Conservation (phyloP, 305 asterid genomes). For the Salvia sclarea region DNA sequence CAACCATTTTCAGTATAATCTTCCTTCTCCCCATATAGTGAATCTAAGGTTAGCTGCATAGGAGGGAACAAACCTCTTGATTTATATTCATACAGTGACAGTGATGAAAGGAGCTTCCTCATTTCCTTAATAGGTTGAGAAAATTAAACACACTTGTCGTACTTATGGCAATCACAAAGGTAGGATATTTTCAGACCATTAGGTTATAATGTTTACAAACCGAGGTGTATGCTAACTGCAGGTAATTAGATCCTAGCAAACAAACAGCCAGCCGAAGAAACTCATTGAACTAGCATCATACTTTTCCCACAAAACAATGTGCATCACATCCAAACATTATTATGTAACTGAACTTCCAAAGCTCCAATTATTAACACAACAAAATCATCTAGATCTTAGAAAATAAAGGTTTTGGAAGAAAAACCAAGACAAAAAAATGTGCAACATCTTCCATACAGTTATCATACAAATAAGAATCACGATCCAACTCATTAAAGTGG, state of each 20-base stretch:
- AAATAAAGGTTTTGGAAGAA: conserved; percentile 11
- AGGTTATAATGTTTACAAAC: not conserved
- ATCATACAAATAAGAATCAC: not conserved
- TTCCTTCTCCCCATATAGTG: not conserved
- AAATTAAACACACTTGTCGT: no score
- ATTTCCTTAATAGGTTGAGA: not conserved
- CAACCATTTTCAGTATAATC: not conserved
- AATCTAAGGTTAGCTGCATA: not conserved
- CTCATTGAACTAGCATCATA: not conserved
- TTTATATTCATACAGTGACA: not conserved
- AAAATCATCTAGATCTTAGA: not conserved
- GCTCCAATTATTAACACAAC: not conserved
- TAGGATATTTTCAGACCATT: not conserved
- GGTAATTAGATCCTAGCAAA: not conserved
- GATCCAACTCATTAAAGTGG: conserved; percentile 14
- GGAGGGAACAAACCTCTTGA: not conserved
- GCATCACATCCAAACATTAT: not conserved
- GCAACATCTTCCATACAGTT: conserved; percentile 3
- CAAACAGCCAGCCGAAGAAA: not conserved
- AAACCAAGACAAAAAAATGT: conserved; percentile 4
- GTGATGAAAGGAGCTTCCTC: not conserved
- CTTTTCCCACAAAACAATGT: not conserved
- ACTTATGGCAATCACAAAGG: not conserved
- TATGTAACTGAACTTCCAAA: not conserved
- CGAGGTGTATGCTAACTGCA: not conserved